Base-by-base conservation (phyloP, 2,329 filamentous ascomycete species). In the Aureobasidium vineae region DNA sequence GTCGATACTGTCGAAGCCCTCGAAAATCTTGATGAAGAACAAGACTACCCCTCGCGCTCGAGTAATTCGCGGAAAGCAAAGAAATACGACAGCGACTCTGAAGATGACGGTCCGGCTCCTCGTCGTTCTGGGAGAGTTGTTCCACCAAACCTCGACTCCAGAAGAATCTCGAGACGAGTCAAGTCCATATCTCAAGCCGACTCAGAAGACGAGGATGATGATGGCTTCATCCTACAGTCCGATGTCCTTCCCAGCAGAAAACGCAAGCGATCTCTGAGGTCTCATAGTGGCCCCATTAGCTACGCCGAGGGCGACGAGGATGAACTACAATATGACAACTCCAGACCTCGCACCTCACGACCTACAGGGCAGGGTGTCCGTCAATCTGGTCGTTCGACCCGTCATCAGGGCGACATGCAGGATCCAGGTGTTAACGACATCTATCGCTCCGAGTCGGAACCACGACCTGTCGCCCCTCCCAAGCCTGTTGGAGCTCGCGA, bases 401-500 rank as follows among this genome's bases (percentile, higher is more conserved):
- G 81, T n/a, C 75, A 81, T 49, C 75, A 74, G 31, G 76, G 78
- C 41, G 80, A 77, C 66, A 83, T 83, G 81, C 74, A 80, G 65
- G 88, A 89, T 69, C 79, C 82, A 1, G 78, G 77, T 26, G 78
- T 86, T 66, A 84, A 90, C 47, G 85, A 89, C 71, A 81, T 82
- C 65, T 83, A 77, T 67, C 77, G 79, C 56, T 79, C 79, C 7
- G 79, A 81, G 56, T 80, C 79, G 16, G 72, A 75, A 63, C 70
- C 75, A 15, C 75, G 70, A 60, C 71, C 72, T 19, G 69, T 78
- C 0, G 77, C 73, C 19, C 79, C 80, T 13, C 81, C 85, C 1
- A 87, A 88, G 76, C 78, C 86, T 49, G 78, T 85, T 15, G 86
- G 87, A 16, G 84, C 79, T 5, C 77, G 92, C 70, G 95, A 98